Evolutionary conservation across 352 stramenopile species (phyloP), one percentile per base, ranked within the genome.

Genomic region (Globisporangium echinulatum): DNA sequence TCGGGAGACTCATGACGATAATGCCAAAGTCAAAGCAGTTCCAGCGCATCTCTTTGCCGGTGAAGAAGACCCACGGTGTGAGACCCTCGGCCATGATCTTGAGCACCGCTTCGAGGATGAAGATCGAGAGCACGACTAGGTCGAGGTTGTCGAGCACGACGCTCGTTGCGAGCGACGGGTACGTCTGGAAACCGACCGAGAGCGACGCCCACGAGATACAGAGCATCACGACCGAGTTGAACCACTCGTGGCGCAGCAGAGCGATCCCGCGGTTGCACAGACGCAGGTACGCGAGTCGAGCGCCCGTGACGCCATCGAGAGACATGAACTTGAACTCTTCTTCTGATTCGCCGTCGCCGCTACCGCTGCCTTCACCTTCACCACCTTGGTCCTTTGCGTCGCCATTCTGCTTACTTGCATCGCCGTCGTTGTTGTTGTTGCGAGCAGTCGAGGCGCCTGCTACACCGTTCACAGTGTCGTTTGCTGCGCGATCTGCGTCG

Each of bases 11-110:
- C 71, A 95, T 82, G 53, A 96, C 52, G 49, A 93, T 86, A 55
- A 95, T 89, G 39, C 82, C 68, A 38, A 95, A 87, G 61, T 94
- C 85, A 52, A 94, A 94, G 47, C 66, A 88, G 55, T 94, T 94
- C 85, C 84, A 94, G 7, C 72, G 64, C 81, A 85, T 87, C 54
- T 90, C 81, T 17, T 76, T 75, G 4, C 82, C 84, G 0, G 66
- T 67, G 65, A 96, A 96, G 48, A 90, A 96, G 7, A 48, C 43
- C 82, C 80, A 95, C 7, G 87, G 87, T 39, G 55, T 62, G 10
- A 88, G 62, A 0, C 85, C 87, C 56, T 96, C 85, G 3, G 84
- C 80, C 33, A 86, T 37, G 52, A 96, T 88, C 72, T 96, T 95
- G 46, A 92, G 69, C 5, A 70, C 38, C 15, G 74, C 79, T 55